A percentile compares a stretch with the other conserved stretches of the same genome.
phyloP scores from a whole-genome alignment of 1,284 basidiomycete species.

The Cryptococcus deneoformans region DNA sequence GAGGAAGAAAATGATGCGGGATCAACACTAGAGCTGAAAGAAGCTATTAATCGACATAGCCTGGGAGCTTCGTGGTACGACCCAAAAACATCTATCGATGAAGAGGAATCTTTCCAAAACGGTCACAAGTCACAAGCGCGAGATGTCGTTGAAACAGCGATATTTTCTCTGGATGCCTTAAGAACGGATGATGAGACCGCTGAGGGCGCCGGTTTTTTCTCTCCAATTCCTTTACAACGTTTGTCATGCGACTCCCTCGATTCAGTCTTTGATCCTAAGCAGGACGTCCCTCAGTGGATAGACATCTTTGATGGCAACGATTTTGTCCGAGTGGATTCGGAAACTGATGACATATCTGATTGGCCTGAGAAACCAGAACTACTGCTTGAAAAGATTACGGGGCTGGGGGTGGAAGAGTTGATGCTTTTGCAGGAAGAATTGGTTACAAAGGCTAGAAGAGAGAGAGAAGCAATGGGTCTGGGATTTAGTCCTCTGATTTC shows the following conservation, averaged over 20 bases:
- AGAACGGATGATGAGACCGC: constrained; percentile 1
- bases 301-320: constrained; percentile 1
- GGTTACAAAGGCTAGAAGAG: constrained; percentile 36
- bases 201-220: constrained; percentile 1
- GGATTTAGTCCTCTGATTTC: constrained; percentile 13
- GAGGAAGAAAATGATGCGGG: neutral
- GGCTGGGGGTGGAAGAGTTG: constrained; percentile 36
- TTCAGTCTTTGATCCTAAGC: constrained; percentile 11
- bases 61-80: constrained; percentile 14
- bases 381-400: constrained; percentile 27
- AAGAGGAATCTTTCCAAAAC: neutral
- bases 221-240: constrained; percentile 4
- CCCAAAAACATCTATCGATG: constrained; percentile 7
- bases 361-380: constrained; percentile 3
- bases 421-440: constrained; percentile 32
- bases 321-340: neutral
- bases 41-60: constrained; percentile 12
- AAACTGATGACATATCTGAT: no score
- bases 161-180: constrained; percentile 10
- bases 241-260: constrained; percentile 5
- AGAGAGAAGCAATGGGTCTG: constrained; percentile 25
- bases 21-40: constrained; percentile 8
- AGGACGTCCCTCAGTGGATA: constrained; percentile 4
- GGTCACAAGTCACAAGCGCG: neutral
- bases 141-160: constrained; percentile 7